phyloP scores from a whole-genome alignment of 495 filamentous ascomycete genomes.

The Viridothelium virens region DNA sequence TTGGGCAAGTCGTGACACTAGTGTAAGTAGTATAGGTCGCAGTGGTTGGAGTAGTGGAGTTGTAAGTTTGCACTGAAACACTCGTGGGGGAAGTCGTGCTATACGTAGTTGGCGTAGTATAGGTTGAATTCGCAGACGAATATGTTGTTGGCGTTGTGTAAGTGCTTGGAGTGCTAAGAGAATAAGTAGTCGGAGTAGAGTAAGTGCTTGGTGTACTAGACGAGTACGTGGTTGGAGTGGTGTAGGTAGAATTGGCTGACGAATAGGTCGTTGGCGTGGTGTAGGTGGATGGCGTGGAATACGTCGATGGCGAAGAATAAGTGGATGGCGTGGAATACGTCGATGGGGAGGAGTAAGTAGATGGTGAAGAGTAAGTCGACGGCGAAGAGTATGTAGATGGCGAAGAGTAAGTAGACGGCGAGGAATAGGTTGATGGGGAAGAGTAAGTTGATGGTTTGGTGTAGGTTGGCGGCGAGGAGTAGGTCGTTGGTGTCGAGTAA shows the following conservation, averaged over 20 bases:
- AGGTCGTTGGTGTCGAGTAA: slow-evolving; percentile 2
- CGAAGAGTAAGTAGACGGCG: background rate
- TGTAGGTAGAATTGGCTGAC: background rate
- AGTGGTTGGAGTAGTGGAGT: slow-evolving; percentile 12
- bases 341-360: background rate
- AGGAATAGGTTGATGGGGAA: background rate
- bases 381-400: background rate
- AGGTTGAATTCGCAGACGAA: background rate
- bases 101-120: slow-evolving; percentile 10
- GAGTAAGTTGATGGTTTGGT: background rate
- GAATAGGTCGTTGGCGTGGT: background rate
- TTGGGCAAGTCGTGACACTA: slow-evolving; percentile 32
- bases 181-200: background rate
- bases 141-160: background rate
- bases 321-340: background rate
- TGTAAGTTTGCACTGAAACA: slow-evolving; percentile 10
- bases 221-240: background rate
- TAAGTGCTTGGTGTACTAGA: slow-evolving; percentile 1
- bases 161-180: slow-evolving; percentile 16
- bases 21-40: slow-evolving; percentile 26
- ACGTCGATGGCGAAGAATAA: background rate
- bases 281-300: background rate
- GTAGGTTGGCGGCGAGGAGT: background rate
- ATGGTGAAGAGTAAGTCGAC: background rate
- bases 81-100: slow-evolving; percentile 11